Percentiles rank a stretch among this genome's conserved stretches.
Conservation (phyloP, 2,329 filamentous ascomycete species). For the Trichoderma harzianum region DNA sequence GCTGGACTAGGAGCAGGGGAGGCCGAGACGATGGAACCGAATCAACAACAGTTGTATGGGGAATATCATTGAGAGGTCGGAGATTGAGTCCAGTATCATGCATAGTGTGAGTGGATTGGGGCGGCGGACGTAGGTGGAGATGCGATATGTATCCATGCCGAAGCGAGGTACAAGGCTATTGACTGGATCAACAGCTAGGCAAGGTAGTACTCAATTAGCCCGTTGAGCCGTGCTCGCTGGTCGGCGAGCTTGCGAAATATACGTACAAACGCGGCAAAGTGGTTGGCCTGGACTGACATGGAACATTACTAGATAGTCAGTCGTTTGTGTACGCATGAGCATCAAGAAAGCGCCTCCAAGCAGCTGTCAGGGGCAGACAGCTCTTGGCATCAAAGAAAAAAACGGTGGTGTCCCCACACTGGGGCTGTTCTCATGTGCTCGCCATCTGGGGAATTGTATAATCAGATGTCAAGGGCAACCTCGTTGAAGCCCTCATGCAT, state of each 20-base stretch:
- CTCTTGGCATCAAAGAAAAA: not conserved
- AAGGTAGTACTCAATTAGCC: not conserved
- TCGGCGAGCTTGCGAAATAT: slow-evolving; percentile 3
- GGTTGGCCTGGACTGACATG: not conserved
- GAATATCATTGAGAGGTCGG: not conserved
- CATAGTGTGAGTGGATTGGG: slow-evolving; percentile 11
- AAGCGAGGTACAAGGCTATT: not conserved
- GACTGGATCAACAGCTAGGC: not conserved
- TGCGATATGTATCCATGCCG: not conserved
- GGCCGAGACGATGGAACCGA: slow-evolving; percentile 7
- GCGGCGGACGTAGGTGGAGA: slow-evolving; percentile 4
- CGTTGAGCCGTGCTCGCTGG: not conserved
- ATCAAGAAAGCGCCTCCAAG: not conserved
- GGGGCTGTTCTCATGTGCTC: not conserved
- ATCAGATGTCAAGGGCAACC: not conserved
- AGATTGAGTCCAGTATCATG: slow-evolving; percentile 15
- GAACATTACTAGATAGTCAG: slow-evolving; percentile 1
- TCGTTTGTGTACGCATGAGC: not conserved
- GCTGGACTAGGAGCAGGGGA: not conserved
- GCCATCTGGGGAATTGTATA: not conserved
- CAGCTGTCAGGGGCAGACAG: not conserved
- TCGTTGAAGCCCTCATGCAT: not conserved
- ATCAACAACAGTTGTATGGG: slow-evolving; percentile 1
- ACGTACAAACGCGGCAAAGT: slow-evolving; percentile 7
- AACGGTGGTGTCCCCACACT: not conserved